A percentile compares a stretch with the other conserved stretches of the same genome.
Evolutionary conservation across 2,329 filamentous ascomycete genomes (phyloP).

Genomic region (Aspergillus brasiliensis): DNA sequence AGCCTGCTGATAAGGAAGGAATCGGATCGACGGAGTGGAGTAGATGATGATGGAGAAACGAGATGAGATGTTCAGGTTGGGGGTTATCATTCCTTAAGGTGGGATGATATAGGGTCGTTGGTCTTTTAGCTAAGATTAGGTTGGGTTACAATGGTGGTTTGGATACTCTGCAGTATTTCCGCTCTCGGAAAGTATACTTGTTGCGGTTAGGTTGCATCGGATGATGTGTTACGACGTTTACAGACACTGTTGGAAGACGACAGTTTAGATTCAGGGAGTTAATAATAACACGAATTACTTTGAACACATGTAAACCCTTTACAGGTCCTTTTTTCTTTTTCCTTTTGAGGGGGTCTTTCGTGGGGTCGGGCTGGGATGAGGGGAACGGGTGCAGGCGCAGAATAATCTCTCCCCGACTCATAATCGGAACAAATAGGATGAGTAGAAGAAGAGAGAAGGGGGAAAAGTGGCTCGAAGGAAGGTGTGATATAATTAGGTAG

Average conservation of each 20-base stretch:
- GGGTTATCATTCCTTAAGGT: too few relatives aligned
- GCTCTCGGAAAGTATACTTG: not conserved
- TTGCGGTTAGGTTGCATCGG: not conserved
- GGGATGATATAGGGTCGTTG: too few relatives aligned
- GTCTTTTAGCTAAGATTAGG: too few relatives aligned
- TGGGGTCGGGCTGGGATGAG: too few relatives aligned
- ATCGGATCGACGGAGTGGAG: too few relatives aligned
- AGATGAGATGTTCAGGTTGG: too few relatives aligned
- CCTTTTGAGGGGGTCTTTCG: not conserved
- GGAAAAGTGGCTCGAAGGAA: not conserved
- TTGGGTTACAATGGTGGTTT: too few relatives aligned
- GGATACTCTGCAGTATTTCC: too few relatives aligned
- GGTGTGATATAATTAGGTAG: conserved; percentile 9
- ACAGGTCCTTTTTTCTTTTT: conserved; percentile 9
- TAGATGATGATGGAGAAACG: too few relatives aligned
- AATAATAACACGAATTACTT: not conserved
- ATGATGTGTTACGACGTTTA: not conserved
- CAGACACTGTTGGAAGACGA: not conserved
- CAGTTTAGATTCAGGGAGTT: not conserved
- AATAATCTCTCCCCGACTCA: conserved; percentile 9
- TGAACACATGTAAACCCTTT: not conserved
- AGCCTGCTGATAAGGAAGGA: too few relatives aligned
- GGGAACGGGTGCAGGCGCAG: not conserved
- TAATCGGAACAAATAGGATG: conserved; percentile 9
- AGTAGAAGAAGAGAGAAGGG: conserved; percentile 8